Percentiles rank a stretch among this genome's conserved stretches.
phyloP scores from a whole-genome alignment of 1,284 basidiomycete species.

The Leccinum solheimii region DNA sequence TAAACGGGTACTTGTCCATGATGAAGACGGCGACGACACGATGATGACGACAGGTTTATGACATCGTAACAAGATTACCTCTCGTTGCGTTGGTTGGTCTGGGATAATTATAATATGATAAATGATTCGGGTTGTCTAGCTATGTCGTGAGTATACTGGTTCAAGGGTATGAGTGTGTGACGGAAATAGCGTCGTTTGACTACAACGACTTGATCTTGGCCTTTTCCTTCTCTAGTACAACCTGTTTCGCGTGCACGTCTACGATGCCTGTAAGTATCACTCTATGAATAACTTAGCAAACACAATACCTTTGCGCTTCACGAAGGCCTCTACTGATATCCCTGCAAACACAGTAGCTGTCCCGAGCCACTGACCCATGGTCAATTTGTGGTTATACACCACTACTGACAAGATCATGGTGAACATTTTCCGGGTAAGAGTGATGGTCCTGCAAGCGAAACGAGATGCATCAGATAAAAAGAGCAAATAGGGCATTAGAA shows the following conservation, averaged over 20 bases:
- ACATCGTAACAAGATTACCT: constrained; percentile 4
- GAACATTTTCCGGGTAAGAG: constrained; percentile 96
- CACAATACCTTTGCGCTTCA: constrained; percentile 75
- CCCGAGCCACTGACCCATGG: constrained; percentile 87
- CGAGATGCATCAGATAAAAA: constrained; percentile 4
- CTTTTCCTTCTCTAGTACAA: constrained; percentile 78
- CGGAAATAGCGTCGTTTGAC: constrained; percentile 14
- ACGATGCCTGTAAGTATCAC: constrained; percentile 6
- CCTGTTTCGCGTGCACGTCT: constrained; percentile 79
- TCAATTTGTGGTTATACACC: constrained; percentile 88
- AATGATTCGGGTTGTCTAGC: constrained; percentile 17
- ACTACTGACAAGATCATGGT: constrained; percentile 97
- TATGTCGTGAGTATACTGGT: constrained; percentile 20
- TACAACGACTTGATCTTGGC: constrained; percentile 77
- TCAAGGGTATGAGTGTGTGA: constrained; percentile 18
- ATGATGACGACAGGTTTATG: constrained; percentile 35
- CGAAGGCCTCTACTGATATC: constrained; percentile 90
- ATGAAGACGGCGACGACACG: constrained; percentile 22
- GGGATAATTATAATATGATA: constrained; percentile 30
- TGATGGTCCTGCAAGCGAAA: constrained; percentile 68
- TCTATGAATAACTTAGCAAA: not conserved
- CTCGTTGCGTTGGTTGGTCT: constrained; percentile 1
- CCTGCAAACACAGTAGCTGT: constrained; percentile 90
- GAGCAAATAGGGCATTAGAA: constrained; percentile 17
- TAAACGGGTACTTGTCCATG: constrained; percentile 46